Evolutionary conservation across 2,329 filamentous ascomycete genomes (phyloP).

Genomic region (Colletotrichum liriopes): DNA sequence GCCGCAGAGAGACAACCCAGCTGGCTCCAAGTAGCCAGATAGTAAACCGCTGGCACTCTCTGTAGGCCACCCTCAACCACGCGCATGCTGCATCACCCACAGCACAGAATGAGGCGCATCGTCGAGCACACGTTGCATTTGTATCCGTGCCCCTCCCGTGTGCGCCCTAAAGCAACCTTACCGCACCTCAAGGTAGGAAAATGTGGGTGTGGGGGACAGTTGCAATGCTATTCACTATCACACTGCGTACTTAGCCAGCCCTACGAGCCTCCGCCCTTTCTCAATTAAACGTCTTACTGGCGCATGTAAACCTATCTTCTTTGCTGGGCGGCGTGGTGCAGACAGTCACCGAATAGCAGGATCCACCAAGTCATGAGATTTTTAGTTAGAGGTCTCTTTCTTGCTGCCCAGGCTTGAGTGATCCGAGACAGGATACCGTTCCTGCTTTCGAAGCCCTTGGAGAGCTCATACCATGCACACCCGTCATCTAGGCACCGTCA

Average conservation of each 20-base stretch:
- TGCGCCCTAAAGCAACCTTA: not conserved
- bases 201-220: not conserved
- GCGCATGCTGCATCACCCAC: not conserved
- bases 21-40: not conserved
- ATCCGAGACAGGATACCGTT: not conserved
- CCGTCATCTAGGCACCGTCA: not conserved
- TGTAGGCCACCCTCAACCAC: not conserved
- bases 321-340: not conserved
- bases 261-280: constrained; percentile 25
- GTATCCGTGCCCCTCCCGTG: not conserved
- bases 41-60: not conserved
- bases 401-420: not conserved
- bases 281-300: constrained; percentile 28
- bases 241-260: constrained; percentile 8
- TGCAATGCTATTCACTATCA: not conserved
- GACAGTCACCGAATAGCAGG: not conserved
- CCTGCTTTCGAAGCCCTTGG: not conserved
- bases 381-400: not conserved
- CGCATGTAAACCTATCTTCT: constrained; percentile 13
- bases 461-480: not conserved
- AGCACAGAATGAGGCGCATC: not conserved
- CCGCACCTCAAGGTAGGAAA: not conserved
- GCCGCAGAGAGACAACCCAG: not conserved
- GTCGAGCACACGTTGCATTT: constrained; percentile 33
- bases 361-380: not conserved